Evolutionary conservation across 1,284 basidiomycete genomes (phyloP), one percentile per base, ranked within the genome.

Genomic region (Leccinum griseonigrum): DNA sequence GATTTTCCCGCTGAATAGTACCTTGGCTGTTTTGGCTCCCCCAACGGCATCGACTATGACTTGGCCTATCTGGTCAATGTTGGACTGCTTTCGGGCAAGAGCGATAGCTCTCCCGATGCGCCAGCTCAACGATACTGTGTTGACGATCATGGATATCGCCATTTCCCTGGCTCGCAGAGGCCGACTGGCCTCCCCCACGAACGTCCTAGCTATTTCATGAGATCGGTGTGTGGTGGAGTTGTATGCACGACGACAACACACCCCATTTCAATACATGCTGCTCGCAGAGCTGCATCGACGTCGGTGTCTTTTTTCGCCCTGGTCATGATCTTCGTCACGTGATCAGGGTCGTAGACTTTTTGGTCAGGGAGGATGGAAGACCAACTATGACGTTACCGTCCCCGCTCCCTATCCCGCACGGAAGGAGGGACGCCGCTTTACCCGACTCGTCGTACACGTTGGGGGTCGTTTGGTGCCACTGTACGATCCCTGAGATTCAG

Each of bases 1-100:
- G 50, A 86, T 84, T 75, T 87, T 87, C 8, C 85, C 85, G 18
- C 76, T 73, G 67, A 86, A 85, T 53, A 86, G 64, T 18, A 83
- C 78, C 53, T 76, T 78, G 16, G 76, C 74, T 10, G 77, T 74
- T 53, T 65, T 64, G 26, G 62, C 1, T 0, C 83, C 84, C 26
- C 82, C 81, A 60, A 81, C 77, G 6, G 80, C 66, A 14, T 79
- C 77, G 14, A 85, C 77, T 50, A 86, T 77, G 18, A 80, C 78
- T 6, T 78, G 71, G 1, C 83, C 79, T 3, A 87, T 78, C 36
- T 75, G 71, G 61, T 79, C 77, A 54, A 83, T 75, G 51, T 80
- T 75, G 55, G 77, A 79, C 70, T 76, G 70, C 61, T 73, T 75
- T 43, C 78, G 72, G 48, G 78, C 77, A 3, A 80, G 70, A 13